phyloP scores from a whole-genome alignment of 331 rosid genomes.

The Malus hybrid region DNA sequence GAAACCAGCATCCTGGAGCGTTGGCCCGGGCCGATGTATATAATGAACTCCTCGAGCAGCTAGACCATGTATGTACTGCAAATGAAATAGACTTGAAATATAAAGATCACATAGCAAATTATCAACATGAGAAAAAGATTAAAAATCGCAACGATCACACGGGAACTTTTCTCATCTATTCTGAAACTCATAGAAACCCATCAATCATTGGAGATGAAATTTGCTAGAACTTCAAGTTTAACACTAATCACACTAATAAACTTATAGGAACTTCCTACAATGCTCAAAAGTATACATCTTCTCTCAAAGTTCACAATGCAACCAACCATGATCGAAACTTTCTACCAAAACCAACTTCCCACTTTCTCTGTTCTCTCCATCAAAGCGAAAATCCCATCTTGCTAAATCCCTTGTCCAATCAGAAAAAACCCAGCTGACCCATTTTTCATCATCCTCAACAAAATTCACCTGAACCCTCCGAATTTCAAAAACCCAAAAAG shows the following conservation, averaged over 20 bases:
- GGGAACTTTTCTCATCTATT: neutral
- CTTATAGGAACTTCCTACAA: slow-evolving; percentile 1
- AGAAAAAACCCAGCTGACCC: neutral
- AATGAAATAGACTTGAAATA: slow-evolving; percentile 19
- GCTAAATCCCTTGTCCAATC: neutral
- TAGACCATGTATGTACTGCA: slow-evolving; percentile 90
- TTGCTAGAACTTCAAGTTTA: neutral
- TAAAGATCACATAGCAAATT: neutral
- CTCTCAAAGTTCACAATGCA: slow-evolving; percentile 12
- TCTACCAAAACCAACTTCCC: slow-evolving; percentile 5
- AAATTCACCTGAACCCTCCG: neutral
- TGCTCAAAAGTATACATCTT: slow-evolving; percentile 16
- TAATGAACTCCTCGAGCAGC: slow-evolving; percentile 98
- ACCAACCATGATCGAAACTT: slow-evolving; percentile 24
- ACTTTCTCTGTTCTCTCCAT: neutral
- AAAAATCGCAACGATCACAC: neutral
- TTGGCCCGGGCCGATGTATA: slow-evolving; percentile 86
- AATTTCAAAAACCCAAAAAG: neutral
- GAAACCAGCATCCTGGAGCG: slow-evolving; percentile 89
- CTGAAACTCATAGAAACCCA: neutral
- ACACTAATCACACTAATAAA: neutral
- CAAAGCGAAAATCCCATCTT: neutral
- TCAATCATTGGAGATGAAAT: neutral
- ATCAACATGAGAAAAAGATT: neutral
- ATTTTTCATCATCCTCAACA: neutral